Evolutionary conservation across 805 yeast species (phyloP).

Genomic region (Ogataea degrootiae): DNA sequence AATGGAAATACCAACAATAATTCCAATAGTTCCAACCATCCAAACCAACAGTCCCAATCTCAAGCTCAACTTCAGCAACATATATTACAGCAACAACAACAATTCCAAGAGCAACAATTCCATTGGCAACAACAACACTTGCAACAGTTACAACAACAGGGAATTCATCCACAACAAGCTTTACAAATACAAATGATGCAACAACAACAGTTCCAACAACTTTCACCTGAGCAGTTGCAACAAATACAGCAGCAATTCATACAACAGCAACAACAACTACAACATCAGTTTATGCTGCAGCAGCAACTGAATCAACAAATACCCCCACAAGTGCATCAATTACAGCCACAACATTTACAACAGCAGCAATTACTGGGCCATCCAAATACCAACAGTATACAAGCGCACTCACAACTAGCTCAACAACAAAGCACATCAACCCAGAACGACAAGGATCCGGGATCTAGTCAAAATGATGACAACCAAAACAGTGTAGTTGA

Average conservation of each 20-base stretch:
- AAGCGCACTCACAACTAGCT: not conserved
- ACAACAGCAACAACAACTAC: not conserved
- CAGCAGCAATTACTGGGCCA: not conserved
- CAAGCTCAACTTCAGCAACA: slow-evolving; percentile 1
- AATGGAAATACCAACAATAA: not conserved
- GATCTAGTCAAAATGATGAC: not conserved
- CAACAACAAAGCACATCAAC: not conserved
- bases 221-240: not conserved
- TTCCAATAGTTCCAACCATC: not conserved
- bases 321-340: not conserved
- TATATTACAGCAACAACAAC: not conserved
- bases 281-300: not conserved
- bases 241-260: not conserved
- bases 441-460: not conserved
- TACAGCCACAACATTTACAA: not conserved
- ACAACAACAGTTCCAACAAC: not conserved
- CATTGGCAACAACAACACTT: not conserved
- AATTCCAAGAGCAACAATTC: not conserved
- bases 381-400: not conserved
- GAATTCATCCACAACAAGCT: not conserved
- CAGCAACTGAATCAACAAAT: not conserved
- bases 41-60: slow-evolving; percentile 1
- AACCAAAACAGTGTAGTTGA: slow-evolving; percentile 18
- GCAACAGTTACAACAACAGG: not conserved
- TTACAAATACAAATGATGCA: slow-evolving; percentile 1